Evolutionary conservation across 768 basidiomycete species (phyloP).

Genomic region (Suillus lakei): DNA sequence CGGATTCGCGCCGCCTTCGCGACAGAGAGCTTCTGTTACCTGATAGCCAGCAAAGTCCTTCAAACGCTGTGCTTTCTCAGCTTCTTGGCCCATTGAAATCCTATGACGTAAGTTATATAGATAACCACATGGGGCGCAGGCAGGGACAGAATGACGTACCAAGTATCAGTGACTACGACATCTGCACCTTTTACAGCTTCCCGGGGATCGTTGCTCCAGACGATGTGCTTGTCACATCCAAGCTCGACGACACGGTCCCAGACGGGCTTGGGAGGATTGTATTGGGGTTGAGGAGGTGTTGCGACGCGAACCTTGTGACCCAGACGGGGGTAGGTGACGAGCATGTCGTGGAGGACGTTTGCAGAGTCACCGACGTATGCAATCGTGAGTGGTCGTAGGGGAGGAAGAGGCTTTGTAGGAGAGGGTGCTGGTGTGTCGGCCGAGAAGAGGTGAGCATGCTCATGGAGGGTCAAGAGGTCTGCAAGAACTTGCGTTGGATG

Average conservation of each 20-base stretch:
- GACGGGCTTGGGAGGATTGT: constrained; percentile 73
- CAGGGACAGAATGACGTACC: constrained; percentile 48
- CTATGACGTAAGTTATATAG: constrained; percentile 40
- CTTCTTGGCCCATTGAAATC: constrained; percentile 99
- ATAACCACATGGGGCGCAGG: neutral
- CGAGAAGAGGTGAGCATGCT: constrained; percentile 64
- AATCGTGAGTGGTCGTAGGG: constrained; percentile 80
- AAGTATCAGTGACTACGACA: constrained; percentile 97
- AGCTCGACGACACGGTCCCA: constrained; percentile 83
- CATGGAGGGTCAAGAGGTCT: constrained; percentile 88
- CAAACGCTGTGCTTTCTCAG: constrained; percentile 85
- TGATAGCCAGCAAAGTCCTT: constrained; percentile 92
- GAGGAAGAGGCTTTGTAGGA: constrained; percentile 42
- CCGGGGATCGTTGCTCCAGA: constrained; percentile 77
- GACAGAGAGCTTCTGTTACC: constrained; percentile 87
- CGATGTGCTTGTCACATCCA: constrained; percentile 71
- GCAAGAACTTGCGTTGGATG: constrained; percentile 97
- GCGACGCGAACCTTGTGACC: constrained; percentile 89
- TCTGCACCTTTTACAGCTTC: constrained; percentile 91
- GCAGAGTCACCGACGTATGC: constrained; percentile 95
- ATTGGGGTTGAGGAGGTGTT: constrained; percentile 63
- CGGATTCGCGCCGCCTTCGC: constrained; percentile 78
- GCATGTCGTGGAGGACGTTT: constrained; percentile 97
- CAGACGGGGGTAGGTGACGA: constrained; percentile 90
- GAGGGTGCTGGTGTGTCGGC: constrained; percentile 24